Base-by-base conservation (phyloP, 1,284 basidiomycete species). In the Phylloporus gajari region DNA sequence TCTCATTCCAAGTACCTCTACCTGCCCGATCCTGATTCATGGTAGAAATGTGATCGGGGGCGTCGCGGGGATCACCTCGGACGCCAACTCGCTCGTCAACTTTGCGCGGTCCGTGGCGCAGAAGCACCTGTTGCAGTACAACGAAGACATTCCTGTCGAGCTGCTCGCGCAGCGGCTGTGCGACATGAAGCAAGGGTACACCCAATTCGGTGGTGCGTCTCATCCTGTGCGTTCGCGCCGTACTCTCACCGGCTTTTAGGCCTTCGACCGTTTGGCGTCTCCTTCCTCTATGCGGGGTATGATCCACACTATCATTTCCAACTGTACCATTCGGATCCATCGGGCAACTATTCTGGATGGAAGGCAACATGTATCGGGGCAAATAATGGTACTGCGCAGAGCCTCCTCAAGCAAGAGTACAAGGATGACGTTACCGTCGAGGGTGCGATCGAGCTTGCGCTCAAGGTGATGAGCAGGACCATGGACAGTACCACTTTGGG, bases 291-390 rank as follows among this genome's bases (percentile, higher is more conserved):
- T 78, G 97, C 97, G 23, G 97, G 97, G 51, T 97, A 97, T 83
- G 98, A 99, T 85, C 92, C 96, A 66, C 95, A 98, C 81, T 96
- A 99, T 84, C 87, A 93, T 71, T 99, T 99, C 91, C 97, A 99
- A 84, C 90, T 99, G 40, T 99, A 99, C 88, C 97, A 98, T 83
- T 97, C 96, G 23, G 97, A 99, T 83, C 97, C 98, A 4, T 98
- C 96, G 63, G 97, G 97, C 21, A 99, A 99, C 86, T 99, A 99
- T 85, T 96, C 94, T 0, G 97, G 98, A 21, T 99, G 97, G 98
- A 99, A 99, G 84, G 97, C 97, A 63, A 98, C 97, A 9, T 98
- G 96, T 83, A 96, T 99, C 77, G 97, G 97, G 44, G 95, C 95
- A 58, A 99, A 99, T 87, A 98, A 95, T 83, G 95, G 97, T 42